Conservation (phyloP, 2,329 filamentous ascomycete species). For the Thielaviopsis musarum region DNA sequence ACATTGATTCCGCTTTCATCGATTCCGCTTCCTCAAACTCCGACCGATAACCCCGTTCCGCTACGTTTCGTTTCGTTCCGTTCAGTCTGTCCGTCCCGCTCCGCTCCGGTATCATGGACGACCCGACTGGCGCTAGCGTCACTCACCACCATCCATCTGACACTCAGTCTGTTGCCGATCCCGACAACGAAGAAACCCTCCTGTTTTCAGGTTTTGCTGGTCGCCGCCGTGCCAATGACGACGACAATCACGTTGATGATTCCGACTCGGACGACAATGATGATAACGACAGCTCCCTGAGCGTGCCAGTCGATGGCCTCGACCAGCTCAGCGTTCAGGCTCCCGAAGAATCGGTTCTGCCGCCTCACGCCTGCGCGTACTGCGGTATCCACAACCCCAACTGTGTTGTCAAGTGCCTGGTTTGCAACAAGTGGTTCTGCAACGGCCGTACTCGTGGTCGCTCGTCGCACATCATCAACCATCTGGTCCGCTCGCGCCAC, state of each 20-base stretch:
- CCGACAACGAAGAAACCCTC: constrained; percentile 61
- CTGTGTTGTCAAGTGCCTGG: constrained; percentile 89
- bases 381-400: constrained; percentile 94
- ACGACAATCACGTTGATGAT: constrained; percentile 73
- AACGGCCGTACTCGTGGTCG: constrained; percentile 92
- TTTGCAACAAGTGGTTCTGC: constrained; percentile 98
- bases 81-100: constrained; percentile 9
- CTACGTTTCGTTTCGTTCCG: background rate
- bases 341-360: constrained; percentile 69
- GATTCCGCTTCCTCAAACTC: background rate
- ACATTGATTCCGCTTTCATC: background rate
- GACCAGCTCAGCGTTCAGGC: constrained; percentile 43
- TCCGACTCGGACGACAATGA: constrained; percentile 78
- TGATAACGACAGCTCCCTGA: constrained; percentile 59
- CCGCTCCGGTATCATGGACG: constrained; percentile 9
- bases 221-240: constrained; percentile 63
- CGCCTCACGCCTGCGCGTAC: constrained; percentile 90
- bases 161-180: constrained; percentile 9
- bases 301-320: constrained; percentile 61
- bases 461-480: constrained; percentile 95
- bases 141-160: constrained; percentile 5
- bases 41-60: background rate
- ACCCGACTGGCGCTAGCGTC: constrained; percentile 8
- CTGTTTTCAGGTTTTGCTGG: constrained; percentile 41
- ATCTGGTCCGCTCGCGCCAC: constrained; percentile 89